Base-by-base conservation (phyloP, 2,329 filamentous ascomycete species). In the Pseudopyricularia cyperi region DNA sequence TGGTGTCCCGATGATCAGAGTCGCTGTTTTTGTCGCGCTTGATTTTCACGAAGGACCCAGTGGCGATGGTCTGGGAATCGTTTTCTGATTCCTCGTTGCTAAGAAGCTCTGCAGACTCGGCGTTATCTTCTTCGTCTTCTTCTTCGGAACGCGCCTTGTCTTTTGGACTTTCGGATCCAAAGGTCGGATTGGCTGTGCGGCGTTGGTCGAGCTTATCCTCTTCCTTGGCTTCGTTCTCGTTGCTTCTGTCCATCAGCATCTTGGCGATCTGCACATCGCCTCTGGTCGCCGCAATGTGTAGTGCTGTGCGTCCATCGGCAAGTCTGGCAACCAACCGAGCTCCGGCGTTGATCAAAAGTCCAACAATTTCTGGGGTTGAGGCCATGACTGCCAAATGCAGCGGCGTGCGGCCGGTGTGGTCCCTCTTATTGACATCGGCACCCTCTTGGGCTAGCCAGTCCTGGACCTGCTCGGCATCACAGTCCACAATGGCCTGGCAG, bases 401-500 rank as follows among this genome's bases (percentile, higher is more conserved):
- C 8, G 88, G 87, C 1, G 87, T 83, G 35, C 89, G 74, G 14
- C 89, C 89, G 30, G 82, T 89, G 61, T 87, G 84, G 59, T 93
- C 88, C 32, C 89, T 76, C 54, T 76, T 72, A 61, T 93, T 87
- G 0, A 83, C 76, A 62, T 91, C 82, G 2, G 81, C 75, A 2
- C 71, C 82, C 53, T 88, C 81, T 59, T 85, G 79, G 4, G 71
- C 67, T 24, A 80, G 72, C 83, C 87, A 94, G 57, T 82, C 78
- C 58, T 79, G 66, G 3, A 94, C 84, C 55, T 80, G 76, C 35
- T 87, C 81, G 3, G 84, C 58, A 63, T 94, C 83, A 2, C 76
- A 72, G 58, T 89, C 82, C 4, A 90, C 80, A 53, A 95, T 94
- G 1, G 86, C 88, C 61, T 89, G 84, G 60, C 87, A 94, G 2